A percentile compares a stretch with the other conserved stretches of the same genome.
phyloP scores from a whole-genome alignment of 2,329 filamentous ascomycete genomes.

The Lasiodiplodia sp. region DNA sequence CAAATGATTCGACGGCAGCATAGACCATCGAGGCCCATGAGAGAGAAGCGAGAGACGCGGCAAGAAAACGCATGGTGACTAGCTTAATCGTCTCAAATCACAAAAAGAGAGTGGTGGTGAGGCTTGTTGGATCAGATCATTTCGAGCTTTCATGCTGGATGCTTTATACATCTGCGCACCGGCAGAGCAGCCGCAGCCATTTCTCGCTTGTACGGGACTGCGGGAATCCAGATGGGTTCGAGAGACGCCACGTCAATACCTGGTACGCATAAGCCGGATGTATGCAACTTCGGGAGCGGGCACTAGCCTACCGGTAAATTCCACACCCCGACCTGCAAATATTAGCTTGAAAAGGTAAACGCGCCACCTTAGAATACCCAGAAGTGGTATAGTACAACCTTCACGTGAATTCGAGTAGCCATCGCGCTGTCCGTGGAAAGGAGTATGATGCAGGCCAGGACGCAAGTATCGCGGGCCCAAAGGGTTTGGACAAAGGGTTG shows the following conservation, averaged over 20 bases:
- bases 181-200: background rate
- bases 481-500: no score
- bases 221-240: background rate
- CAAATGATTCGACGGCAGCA: slow-evolving; percentile 33
- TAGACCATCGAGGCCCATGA: background rate
- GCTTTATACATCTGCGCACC: background rate
- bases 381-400: background rate
- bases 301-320: background rate
- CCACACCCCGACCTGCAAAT: background rate
- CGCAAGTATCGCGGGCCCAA: no score
- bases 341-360: background rate
- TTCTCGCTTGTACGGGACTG: background rate
- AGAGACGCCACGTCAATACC: background rate
- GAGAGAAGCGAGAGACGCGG: background rate
- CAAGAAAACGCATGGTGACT: slow-evolving; percentile 5
- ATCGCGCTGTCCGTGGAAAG: no score
- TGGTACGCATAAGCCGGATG: background rate
- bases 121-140: background rate
- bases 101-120: background rate
- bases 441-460: no score
- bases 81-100: background rate
- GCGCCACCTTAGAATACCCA: background rate
- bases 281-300: background rate
- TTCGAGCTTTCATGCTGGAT: background rate
- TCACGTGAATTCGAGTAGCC: background rate